Evolutionary conservation across 2,329 filamentous ascomycete genomes (phyloP).

Genomic region (Phaeoacremonium minimum): DNA sequence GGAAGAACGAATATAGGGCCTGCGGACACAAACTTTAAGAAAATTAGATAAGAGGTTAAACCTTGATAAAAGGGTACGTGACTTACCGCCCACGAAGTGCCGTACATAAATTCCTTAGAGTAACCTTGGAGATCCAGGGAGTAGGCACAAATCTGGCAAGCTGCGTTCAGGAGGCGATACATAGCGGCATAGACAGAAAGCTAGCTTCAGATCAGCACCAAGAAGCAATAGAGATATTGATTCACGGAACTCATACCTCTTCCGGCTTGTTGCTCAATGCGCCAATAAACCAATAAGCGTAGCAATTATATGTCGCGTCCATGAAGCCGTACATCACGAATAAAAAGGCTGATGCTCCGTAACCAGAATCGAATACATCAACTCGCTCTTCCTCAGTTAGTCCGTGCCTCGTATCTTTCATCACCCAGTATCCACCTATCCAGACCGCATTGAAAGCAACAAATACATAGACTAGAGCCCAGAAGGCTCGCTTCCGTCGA

Average conservation of each 20-base stretch:
- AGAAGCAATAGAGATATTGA: too few relatives aligned
- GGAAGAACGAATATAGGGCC: background rate
- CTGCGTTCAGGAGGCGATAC: background rate
- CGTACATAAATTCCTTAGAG: background rate
- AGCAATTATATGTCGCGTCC: background rate
- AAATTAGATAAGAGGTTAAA: background rate
- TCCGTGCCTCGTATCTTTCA: background rate
- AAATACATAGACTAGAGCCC: conserved; percentile 39
- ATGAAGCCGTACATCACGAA: background rate
- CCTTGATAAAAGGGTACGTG: background rate
- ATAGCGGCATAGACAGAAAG: background rate
- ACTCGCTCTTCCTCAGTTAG: background rate
- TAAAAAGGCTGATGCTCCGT: background rate
- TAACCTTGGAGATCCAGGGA: background rate
- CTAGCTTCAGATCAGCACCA: too few relatives aligned
- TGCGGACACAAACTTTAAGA: background rate
- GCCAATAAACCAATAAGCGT: background rate
- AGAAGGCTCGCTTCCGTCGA: conserved; percentile 56
- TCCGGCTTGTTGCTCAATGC: background rate
- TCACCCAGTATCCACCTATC: background rate
- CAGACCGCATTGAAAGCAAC: conserved; percentile 39
- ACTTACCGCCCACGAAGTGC: background rate
- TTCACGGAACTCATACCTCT: too few relatives aligned
- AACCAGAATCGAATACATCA: background rate
- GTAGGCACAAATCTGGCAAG: background rate